phyloP scores from a whole-genome alignment of 163 green algal genomes.

The Scenedesmus sp. region DNA sequence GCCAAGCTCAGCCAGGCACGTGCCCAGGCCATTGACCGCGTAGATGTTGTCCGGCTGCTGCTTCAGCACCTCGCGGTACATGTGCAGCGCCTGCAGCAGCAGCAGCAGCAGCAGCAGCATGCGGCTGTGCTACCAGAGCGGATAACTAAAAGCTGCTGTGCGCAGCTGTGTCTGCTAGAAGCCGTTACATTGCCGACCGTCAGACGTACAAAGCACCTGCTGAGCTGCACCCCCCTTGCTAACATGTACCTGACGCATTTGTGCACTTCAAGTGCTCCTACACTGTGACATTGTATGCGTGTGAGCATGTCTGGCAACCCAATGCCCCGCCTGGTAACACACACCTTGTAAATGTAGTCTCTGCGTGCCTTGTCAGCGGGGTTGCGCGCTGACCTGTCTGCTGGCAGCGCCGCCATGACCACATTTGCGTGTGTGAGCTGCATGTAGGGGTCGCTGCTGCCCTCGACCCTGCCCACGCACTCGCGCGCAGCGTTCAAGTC shows the following conservation, averaged over 20 bases:
- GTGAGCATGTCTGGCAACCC: too few relatives aligned
- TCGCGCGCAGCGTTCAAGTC: constrained; percentile 29
- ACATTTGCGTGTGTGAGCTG: constrained; percentile 69
- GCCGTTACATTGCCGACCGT: too few relatives aligned
- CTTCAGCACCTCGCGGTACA: constrained; percentile 68
- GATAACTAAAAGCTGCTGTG: too few relatives aligned
- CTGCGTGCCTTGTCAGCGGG: not conserved
- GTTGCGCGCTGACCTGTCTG: not conserved
- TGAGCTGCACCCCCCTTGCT: too few relatives aligned
- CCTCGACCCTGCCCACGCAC: constrained; percentile 23
- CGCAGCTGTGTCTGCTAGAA: too few relatives aligned
- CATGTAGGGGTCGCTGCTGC: constrained; percentile 57
- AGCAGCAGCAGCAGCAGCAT: constrained; percentile 7
- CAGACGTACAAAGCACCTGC: too few relatives aligned
- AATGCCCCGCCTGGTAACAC: too few relatives aligned
- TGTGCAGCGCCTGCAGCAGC: constrained; percentile 63
- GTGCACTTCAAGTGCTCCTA: too few relatives aligned
- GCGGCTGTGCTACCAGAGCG: not conserved
- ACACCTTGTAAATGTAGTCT: constrained; percentile 45
- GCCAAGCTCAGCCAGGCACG: constrained; percentile 88
- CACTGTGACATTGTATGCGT: too few relatives aligned
- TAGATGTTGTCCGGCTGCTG: constrained; percentile 81
- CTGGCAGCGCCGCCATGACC: constrained; percentile 46
- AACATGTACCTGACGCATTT: too few relatives aligned
- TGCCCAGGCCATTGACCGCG: constrained; percentile 91